Evolutionary conservation across 2,329 filamentous ascomycete genomes (phyloP), one percentile per base, ranked within the genome.

Genomic region (Scopulariopsis brevicaulis): DNA sequence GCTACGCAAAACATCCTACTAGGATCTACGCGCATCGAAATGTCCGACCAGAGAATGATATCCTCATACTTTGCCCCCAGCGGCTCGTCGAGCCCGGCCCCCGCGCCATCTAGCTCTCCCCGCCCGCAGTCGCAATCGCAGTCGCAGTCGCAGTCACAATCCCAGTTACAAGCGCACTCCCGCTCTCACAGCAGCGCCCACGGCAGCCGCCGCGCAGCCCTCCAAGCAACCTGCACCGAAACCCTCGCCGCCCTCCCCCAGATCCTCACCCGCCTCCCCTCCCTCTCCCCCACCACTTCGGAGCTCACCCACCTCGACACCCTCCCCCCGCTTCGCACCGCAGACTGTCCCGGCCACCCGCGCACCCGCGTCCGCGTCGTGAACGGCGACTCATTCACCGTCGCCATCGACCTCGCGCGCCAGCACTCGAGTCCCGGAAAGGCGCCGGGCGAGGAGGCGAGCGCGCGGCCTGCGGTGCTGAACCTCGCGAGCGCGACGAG

Each of bases 401-500:
- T 76, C 1, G 83, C 81, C 7, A 71, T 83, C 51, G 64, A 64
- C 4, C 68, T 77, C 24, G 64, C 64, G 3, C 57, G 3, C 18
- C 10, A 40, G 25, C 34, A 56, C 28, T 14, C 40, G 60, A n/a
- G 18, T n/a, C 43, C 46, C 18, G 20, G 63, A 62, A 54, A 67
- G 70, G 28, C 59, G 58, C 1, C 60, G 64, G 1, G 53, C 63
- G 4, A 63, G 62, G 52, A 20, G 43, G 14, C 15, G 34, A 22
- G 46, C n/a, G 52, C 12, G 25, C 67, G 70, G 8, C 76, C 86
- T n/a, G 80, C 77, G 35, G 76, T 87, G 25, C 72, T 89, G 59
- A 89, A 88, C 64, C 82, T 87, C 71, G 85, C 85, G 18, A 86
- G 81, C 55, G 75, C 80, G 53, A 63, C 68, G 3, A 68, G 65